Evolutionary conservation across 1,139 yeast genomes (phyloP), one percentile per base, ranked within the genome.

Genomic region (Arxiozyma bovina): DNA sequence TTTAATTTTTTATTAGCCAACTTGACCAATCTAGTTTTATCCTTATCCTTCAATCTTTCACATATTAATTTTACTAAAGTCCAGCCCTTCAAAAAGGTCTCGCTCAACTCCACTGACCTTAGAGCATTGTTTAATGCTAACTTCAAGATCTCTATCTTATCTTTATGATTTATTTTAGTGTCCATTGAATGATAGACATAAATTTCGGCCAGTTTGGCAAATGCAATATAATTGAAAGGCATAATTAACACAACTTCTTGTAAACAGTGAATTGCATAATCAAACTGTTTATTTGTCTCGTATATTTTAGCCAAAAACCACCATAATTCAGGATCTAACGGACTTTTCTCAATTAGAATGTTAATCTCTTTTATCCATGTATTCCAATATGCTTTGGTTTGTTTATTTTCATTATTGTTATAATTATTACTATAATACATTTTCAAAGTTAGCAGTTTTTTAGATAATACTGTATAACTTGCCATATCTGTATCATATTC

Each of bases 301-400:
- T 91, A 91, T 27, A 78, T 75, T 45, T 81, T 80, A 6, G 83
- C 86, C 56, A 89, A 74, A 69, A 87, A 95, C 50, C 82, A 77
- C 96, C 95, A 89, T 0, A 87, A 73, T 60, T 85, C 81, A 7
- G 80, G 73, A 69, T 93, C 98, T 38, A 83, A 69, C 0, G 97
- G 96, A 43, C 68, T 66, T 54, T 65, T 61, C 27, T 69, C 71
- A 27, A 63, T 53, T 41, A 69, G 51, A 11, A 56, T 55, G 27
- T 64, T 38, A 30, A 63, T 52, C 40, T 61, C 58, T 21, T 57
- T 54, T 5, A 65, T 42, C 44, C 38, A 40, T 9, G 48, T 22
- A 6, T 20, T 30, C 40, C 40, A 34, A 12, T 34, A 34, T 15
- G 11, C 12, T 34, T 34, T 34, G 12, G n/a, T 34, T 34, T 12